Evolutionary conservation across 208 protist species (phyloP).

Genomic region (Trypanosoma caninum): DNA sequence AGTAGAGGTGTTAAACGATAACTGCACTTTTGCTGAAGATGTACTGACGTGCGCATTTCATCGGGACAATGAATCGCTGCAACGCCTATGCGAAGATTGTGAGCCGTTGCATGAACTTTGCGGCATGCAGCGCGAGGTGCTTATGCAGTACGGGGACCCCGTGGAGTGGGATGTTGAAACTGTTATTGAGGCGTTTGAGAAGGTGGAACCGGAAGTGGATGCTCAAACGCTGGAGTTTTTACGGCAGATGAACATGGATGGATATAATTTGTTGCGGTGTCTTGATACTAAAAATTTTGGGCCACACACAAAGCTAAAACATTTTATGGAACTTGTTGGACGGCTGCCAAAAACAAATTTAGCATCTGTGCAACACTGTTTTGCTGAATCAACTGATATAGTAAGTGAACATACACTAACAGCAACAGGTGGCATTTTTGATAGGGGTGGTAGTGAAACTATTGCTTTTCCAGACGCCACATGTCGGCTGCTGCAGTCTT

Average conservation of each 20-base stretch:
- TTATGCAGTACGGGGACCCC: conserved; percentile 21
- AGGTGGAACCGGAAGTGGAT: conserved; percentile 15
- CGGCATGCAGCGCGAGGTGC: conserved; percentile 19
- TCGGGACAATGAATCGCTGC: conserved; percentile 12
- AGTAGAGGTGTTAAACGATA: conserved; percentile 20
- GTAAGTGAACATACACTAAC: not conserved
- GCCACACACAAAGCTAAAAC: not conserved
- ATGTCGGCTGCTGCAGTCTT: conserved; percentile 21
- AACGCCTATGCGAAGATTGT: conserved; percentile 18
- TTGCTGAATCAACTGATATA: not conserved
- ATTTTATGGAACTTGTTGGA: conserved; percentile 17
- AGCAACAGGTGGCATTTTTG: not conserved
- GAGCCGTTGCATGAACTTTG: conserved; percentile 14
- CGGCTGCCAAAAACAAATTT: conserved; percentile 13
- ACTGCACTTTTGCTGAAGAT: conserved; percentile 23
- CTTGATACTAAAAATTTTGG: conserved; percentile 8
- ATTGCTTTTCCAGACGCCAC: conserved; percentile 27
- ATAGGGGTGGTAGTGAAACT: not conserved
- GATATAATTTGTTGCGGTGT: conserved; percentile 9
- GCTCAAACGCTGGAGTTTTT: conserved; percentile 16
- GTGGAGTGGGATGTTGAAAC: conserved; percentile 21
- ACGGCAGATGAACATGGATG: conserved; percentile 19
- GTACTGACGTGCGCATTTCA: conserved; percentile 17
- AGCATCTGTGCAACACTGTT: not conserved
- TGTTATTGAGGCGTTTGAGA: conserved; percentile 18